A percentile compares a stretch with the other conserved stretches of the same genome.
phyloP scores from a whole-genome alignment of 129 eudicot species.

The Dittrichia graveolens region DNA sequence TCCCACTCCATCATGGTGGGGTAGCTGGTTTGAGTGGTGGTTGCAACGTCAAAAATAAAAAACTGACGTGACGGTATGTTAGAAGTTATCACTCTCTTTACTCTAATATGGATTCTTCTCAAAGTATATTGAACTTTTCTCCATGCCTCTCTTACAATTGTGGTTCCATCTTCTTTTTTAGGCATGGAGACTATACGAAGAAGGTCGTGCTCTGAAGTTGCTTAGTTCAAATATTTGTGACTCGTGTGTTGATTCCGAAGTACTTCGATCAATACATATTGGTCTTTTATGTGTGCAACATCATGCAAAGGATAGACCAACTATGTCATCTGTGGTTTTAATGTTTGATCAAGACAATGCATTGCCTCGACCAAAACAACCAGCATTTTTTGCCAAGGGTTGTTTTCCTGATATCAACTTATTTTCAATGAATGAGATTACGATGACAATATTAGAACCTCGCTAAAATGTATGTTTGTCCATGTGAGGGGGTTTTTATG shows the following conservation, averaged over 20 bases:
- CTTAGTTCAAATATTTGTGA: constrained; percentile 10
- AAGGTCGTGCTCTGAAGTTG: constrained; percentile 23
- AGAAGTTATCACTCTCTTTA: no score
- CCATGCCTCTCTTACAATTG: no score
- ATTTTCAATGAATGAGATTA: constrained; percentile 2
- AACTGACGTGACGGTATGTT: no score
- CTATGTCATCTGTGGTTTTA: constrained; percentile 26
- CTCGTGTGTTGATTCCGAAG: constrained; percentile 12
- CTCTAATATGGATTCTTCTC: no score
- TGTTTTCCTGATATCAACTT: neutral
- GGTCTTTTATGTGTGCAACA: constrained; percentile 39
- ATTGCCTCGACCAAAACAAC: constrained; percentile 21
- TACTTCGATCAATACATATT: constrained; percentile 28
- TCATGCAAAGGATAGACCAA: constrained; percentile 37
- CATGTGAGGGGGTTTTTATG: neutral
- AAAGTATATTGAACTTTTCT: no score
- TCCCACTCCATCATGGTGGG: no score
- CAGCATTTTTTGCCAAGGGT: constrained; percentile 21
- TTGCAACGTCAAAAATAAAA: no score
- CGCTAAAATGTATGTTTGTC: constrained; percentile 13
- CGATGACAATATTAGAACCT: constrained; percentile 17
- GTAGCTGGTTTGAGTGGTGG: no score
- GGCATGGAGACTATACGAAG: constrained; percentile 38
- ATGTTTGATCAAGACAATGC: constrained; percentile 27
- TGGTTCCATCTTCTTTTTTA: neutral